These are phyloP conservation scores for Cladophialophora chaetospira DNA, from an alignment of 2,329 filamentous ascomycete genomes.

Conservation along the genomic window DNA sequence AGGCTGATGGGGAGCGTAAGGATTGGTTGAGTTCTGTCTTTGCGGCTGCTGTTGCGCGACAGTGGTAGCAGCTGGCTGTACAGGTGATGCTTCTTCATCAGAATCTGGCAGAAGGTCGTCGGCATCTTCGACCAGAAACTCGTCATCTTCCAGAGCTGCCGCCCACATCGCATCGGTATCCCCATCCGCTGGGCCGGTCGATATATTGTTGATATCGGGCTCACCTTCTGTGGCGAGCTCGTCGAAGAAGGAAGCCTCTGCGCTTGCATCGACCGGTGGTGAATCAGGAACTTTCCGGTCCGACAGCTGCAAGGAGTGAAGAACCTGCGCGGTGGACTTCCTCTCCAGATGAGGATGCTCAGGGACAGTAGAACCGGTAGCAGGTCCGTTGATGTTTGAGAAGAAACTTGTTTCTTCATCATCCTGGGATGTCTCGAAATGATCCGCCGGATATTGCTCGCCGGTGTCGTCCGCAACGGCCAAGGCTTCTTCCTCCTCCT, in stretches of 20 bases:
- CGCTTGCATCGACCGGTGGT: slow-evolving; percentile 35
- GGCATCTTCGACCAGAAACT: slow-evolving; percentile 67
- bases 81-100: slow-evolving; percentile 38
- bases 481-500: background rate
- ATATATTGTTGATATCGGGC: slow-evolving; percentile 4
- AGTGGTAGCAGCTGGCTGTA: slow-evolving; percentile 25
- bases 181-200: slow-evolving; percentile 43
- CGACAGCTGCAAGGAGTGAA: slow-evolving; percentile 52
- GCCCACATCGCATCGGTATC: slow-evolving; percentile 82
- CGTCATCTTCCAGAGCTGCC: slow-evolving; percentile 75
- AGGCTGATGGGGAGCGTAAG: slow-evolving; percentile 55
- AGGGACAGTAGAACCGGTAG: background rate
- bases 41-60: slow-evolving; percentile 30
- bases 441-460: background rate
- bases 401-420: slow-evolving; percentile 27
- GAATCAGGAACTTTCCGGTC: slow-evolving; percentile 34
- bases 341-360: slow-evolving; percentile 52
- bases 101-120: slow-evolving; percentile 83
- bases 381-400: slow-evolving; percentile 9
- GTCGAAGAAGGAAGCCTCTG: slow-evolving; percentile 32
- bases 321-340: slow-evolving; percentile 70
- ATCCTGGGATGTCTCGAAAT: slow-evolving; percentile 12
- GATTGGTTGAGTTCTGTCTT: slow-evolving; percentile 38
- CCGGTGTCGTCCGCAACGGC: background rate
- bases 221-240: slow-evolving; percentile 14